Evolutionary conservation across 306 rosid species (phyloP).

Genomic region (Quercus agrifolia): DNA sequence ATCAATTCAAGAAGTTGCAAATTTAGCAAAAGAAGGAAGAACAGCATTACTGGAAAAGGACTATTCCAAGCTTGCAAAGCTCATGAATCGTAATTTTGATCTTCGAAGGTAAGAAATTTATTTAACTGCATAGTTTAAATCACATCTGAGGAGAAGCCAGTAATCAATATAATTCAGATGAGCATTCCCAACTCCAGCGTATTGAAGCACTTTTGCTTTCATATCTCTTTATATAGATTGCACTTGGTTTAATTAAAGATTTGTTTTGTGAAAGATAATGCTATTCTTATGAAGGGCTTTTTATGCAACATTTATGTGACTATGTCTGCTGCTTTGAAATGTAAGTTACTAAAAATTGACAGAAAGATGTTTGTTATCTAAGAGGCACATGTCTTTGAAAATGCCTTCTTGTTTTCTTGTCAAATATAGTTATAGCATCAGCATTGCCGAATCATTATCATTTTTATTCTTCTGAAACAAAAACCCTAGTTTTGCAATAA

Average conservation of each 20-base stretch:
- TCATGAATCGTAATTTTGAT: slow-evolving; percentile 82
- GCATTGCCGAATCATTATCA: too few species aligned
- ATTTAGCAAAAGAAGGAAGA: slow-evolving; percentile 71
- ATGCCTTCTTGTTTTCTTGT: too few species aligned
- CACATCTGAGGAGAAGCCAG: neutral
- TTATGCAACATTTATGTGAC: too few species aligned
- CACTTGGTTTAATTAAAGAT: neutral
- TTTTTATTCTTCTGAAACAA: neutral
- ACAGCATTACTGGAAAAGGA: slow-evolving; percentile 55
- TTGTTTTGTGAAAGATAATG: neutral
- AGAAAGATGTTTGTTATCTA: too few species aligned
- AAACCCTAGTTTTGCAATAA: neutral
- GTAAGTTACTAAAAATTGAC: too few species aligned
- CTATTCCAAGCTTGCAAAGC: slow-evolving; percentile 57
- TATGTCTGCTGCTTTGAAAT: too few species aligned
- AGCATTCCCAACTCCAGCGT: neutral
- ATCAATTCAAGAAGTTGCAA: slow-evolving; percentile 73
- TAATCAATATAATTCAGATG: neutral
- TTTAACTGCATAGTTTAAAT: neutral
- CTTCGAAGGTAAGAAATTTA: slow-evolving; percentile 59
- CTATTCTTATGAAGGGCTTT: neutral
- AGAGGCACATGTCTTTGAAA: too few species aligned
- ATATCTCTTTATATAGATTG: neutral
- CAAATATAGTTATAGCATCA: too few species aligned
- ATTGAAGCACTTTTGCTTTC: neutral